Evolutionary conservation across 164 flowering plant genomes (phyloP).

Genomic region (grape (Vitis vinifera)): ASM3070453v1 NC_081808.1:21654001-21654500

Average conservation of each 20-base stretch:
- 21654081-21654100: not conserved
- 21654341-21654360: no score
- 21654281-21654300: not conserved
- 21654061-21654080: not conserved
- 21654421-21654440: no score
- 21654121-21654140: conserved; percentile 77
- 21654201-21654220: conserved; percentile 79
- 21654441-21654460: no score
- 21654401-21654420: no score
- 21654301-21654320: no score
- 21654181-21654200: conserved; percentile 75
- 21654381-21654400: no score
- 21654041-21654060: not conserved
- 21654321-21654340: no score
- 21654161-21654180: conserved; percentile 74
- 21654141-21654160: conserved; percentile 71
- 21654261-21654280: not conserved
- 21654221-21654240: conserved; percentile 87
- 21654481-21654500: no score
- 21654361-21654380: no score
- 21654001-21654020: conserved; percentile 84
- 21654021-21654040: conserved; percentile 47
- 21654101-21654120: conserved; percentile 18
- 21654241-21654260: conserved; percentile 59
- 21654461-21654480: no score